Conservation (phyloP, 306 rosid genomes). For the Cicer chorassanicum region DNA sequence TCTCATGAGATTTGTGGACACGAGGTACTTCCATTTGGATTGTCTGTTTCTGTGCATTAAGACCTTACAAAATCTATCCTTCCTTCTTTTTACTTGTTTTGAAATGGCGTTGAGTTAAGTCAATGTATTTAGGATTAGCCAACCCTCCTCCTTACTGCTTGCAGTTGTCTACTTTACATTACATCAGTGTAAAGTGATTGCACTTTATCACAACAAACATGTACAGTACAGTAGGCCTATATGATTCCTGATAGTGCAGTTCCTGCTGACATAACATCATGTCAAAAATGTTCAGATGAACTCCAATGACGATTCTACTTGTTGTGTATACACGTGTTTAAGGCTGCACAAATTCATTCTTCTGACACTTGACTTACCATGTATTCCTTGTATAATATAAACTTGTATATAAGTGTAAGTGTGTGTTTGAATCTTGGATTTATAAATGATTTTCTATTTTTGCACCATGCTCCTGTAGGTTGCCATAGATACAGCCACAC, state of each 20-base stretch:
- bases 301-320: slow-evolving; percentile 26
- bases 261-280: slow-evolving; percentile 17
- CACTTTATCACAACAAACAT: slow-evolving; percentile 7
- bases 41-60: slow-evolving; percentile 4
- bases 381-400: slow-evolving; percentile 9
- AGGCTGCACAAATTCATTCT: background rate
- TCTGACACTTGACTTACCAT: slow-evolving; percentile 20
- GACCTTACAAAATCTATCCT: background rate
- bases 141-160: slow-evolving; percentile 10
- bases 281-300: background rate
- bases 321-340: background rate
- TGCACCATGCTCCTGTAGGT: slow-evolving; percentile 51
- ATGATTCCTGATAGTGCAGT: slow-evolving; percentile 2
- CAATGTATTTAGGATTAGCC: background rate
- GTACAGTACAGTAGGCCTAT: slow-evolving; percentile 22
- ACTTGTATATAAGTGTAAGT: background rate
- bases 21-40: slow-evolving; percentile 59
- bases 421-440: background rate
- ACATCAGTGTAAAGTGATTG: slow-evolving; percentile 7
- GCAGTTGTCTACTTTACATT: slow-evolving; percentile 1
- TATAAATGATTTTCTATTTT: slow-evolving; percentile 3
- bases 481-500: slow-evolving; percentile 85
- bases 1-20: slow-evolving; percentile 93
- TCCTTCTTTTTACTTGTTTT: background rate
- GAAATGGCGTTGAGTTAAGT: background rate